These are phyloP conservation scores for Citrus glauca DNA, from an alignment of 345 rosid species.

Conservation along the genomic window DNA sequence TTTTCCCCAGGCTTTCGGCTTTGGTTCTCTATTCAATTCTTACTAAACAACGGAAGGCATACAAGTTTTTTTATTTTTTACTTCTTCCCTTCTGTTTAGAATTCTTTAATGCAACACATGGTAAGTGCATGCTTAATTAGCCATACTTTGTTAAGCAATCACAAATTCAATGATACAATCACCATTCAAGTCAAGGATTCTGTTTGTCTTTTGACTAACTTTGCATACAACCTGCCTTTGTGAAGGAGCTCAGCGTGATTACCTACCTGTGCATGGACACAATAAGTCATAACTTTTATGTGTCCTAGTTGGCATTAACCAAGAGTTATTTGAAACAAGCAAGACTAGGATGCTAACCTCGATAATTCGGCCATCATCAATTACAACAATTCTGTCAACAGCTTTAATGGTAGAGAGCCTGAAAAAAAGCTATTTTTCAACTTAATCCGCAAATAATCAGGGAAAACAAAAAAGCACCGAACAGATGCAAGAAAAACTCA, in stretches of 20 bases:
- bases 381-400: slow-evolving; percentile 35
- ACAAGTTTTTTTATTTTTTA: too few relatives aligned
- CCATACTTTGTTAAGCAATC: background rate
- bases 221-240: slow-evolving; percentile 29
- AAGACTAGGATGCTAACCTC: slow-evolving; percentile 24
- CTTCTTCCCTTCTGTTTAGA: too few relatives aligned
- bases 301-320: background rate
- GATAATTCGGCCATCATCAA: slow-evolving; percentile 33
- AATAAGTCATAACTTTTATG: background rate
- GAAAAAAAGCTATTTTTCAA: background rate
- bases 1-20: too few relatives aligned
- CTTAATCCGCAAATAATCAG: background rate
- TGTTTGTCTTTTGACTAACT: slow-evolving; percentile 23
- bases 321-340: background rate
- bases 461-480: background rate
- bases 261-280: slow-evolving; percentile 28
- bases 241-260: slow-evolving; percentile 32
- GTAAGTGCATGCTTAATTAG: background rate
- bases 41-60: too few relatives aligned
- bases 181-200: slow-evolving; percentile 20
- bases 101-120: too few relatives aligned
- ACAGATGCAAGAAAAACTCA: background rate
- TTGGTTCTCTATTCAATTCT: too few relatives aligned
- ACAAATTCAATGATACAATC: background rate
- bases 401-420: slow-evolving; percentile 38